Evolutionary conservation across 2,329 filamentous ascomycete genomes (phyloP), one percentile per base, ranked within the genome.

Genomic region (Laburnicola sp.): DNA sequence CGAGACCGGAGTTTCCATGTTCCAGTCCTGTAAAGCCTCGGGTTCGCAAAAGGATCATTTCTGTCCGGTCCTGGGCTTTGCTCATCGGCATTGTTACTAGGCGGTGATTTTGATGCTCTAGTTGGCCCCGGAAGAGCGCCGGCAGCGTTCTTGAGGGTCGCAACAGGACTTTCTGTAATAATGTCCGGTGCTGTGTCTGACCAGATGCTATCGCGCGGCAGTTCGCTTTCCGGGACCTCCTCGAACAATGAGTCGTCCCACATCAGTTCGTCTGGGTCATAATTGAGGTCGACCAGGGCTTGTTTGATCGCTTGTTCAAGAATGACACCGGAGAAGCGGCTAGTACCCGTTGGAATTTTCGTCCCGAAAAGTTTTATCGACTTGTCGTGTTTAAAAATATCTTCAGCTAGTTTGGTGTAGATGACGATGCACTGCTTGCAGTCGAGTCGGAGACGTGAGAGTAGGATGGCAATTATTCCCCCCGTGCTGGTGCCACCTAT

Each of bases 401-500:
- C 48, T 40, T 72, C 60, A 2, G 71, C 68, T 2, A 74, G 54
- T 38, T 66, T 68, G 11, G 64, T 58, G 50, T 75, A 75, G n/a
- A 74, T 72, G 6, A 47, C 35, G 30, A 74, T 70, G 39, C 71
- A 74, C 45, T 72, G 54, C 34, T 69, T 69, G 54, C 69, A 71
- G 42, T 73, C 64, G 11, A 74, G 63, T 11, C 64, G 61, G 25
- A 75, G 57, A 2, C 72, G 63, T n/a, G 71, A 73, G 2, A 75
- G 66, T 10, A 75, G 60, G 6, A 74, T 68, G 6, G 72, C 72
- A 37, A 74, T 75, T 41, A 75, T 74, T 2, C 72, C 72, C 6
- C 72, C 72, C 0, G 72, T 75, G 8, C 69, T 73, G 8, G 72
- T 74, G 1, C 72, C 72, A 7, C 71, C 71, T 28, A 74, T 74